Base-by-base conservation (phyloP, 2,329 filamentous ascomycete genomes). In the Cadophora sp. region DNA sequence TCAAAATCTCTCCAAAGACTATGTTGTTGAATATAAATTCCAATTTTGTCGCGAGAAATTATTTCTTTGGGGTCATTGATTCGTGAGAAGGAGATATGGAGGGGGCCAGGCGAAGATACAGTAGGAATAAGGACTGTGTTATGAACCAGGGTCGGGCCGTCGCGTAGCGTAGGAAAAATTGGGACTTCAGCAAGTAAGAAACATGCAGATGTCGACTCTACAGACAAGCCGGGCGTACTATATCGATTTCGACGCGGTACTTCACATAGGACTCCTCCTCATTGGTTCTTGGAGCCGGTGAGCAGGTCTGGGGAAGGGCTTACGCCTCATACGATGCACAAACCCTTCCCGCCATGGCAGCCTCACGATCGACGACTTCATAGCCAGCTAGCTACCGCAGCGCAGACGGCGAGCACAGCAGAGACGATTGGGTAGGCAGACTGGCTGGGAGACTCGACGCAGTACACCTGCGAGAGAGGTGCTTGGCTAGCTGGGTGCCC, bases 331-430 rank as follows among this genome's bases (percentile, higher is more conserved):
- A 34, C 34, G 34, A 37, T 37, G 7, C 34, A 37, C 2, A 9
- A 55, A 55, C n/a, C 51, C 51, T 31, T 31, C 16, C 51, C 51
- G 11, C 26, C 7, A 31, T 31, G 26, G 14, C 51, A 55, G 51
- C 51, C 51, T 55, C 51, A 55, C 51, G 16, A 55, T 55, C 26
- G 27, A n/a, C 51, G 26, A 19, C 51, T 31, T 55, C 26, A 55
- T 4, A 31, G 27, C 51, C 51, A 55, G 51, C 51, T 27, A 55
- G 51, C 24, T 29, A 51, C 22, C 24, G 27, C 26, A 31, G 1
- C 51, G 14, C 26, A 55, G 51, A 55, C 1, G 26, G 16, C 51
- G 27, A 55, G 26, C 14, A 53, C 27, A 55, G 26, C 16, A 16
- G 14, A 29, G 27, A n/a, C 14, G 51, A 55, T 55, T 31, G 51